phyloP scores from a whole-genome alignment of 768 basidiomycete species.

The Lepiota brunneoincarnata region DNA sequence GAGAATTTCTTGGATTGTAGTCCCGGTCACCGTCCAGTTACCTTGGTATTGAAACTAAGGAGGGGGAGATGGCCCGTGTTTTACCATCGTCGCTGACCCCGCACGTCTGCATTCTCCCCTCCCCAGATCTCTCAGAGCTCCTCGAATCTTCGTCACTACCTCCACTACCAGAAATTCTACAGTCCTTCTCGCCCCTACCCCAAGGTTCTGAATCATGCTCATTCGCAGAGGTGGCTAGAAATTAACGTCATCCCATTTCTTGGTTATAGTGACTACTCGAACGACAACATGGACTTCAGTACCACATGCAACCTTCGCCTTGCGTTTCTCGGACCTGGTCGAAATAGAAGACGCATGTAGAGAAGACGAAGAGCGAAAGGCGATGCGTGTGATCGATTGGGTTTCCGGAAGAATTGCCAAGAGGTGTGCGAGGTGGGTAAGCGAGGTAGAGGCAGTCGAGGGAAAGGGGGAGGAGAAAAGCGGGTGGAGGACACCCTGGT shows the following conservation, averaged over 20 bases:
- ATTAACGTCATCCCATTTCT: conserved; percentile 4
- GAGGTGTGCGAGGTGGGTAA: conserved; percentile 68
- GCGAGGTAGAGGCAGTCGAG: conserved; percentile 50
- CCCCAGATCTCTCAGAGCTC: conserved; percentile 65
- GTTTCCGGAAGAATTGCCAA: conserved; percentile 68
- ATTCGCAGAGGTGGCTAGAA: not conserved
- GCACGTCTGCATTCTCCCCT: conserved; percentile 73
- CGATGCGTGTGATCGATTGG: conserved; percentile 84
- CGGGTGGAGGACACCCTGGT: conserved; percentile 67
- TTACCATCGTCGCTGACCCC: conserved; percentile 78
- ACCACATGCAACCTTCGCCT: conserved; percentile 66
- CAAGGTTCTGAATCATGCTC: conserved; percentile 48
- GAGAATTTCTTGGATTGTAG: too few species aligned
- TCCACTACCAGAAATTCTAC: conserved; percentile 68
- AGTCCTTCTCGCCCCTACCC: conserved; percentile 82
- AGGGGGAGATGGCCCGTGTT: conserved; percentile 39
- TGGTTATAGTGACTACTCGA: conserved; percentile 64
- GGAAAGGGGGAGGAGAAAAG: conserved; percentile 39
- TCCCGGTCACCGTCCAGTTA: too few species aligned
- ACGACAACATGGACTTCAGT: conserved; percentile 72
- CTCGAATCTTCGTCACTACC: conserved; percentile 61
- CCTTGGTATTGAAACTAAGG: too few species aligned
- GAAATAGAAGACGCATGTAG: conserved; percentile 73
- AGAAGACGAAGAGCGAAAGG: conserved; percentile 79
- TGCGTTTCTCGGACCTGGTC: conserved; percentile 74